phyloP scores from a whole-genome alignment of 352 stramenopile species.

The Globisporangium nagaii region DNA sequence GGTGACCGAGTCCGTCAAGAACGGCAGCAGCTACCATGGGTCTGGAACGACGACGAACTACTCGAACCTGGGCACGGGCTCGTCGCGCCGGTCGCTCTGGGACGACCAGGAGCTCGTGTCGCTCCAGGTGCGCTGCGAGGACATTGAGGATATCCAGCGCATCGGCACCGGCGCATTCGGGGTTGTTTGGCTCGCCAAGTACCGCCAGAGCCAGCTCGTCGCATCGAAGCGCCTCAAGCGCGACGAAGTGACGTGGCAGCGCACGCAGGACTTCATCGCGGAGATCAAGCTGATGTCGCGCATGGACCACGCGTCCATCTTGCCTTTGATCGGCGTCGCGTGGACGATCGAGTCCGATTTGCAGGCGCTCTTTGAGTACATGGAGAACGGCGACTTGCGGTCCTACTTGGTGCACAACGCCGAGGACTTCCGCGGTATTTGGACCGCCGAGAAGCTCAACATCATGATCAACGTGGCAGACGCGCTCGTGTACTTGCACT shows the following conservation, averaged over 20 bases:
- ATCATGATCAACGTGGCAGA: slow-evolving; percentile 30
- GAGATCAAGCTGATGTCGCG: slow-evolving; percentile 68
- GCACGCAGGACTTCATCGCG: slow-evolving; percentile 39
- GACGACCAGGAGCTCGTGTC: slow-evolving; percentile 51
- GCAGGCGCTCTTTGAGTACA: slow-evolving; percentile 66
- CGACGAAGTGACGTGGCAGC: slow-evolving; percentile 34
- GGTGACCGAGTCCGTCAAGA: neutral
- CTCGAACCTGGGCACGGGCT: slow-evolving; percentile 6
- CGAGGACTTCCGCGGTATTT: slow-evolving; percentile 3
- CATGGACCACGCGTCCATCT: slow-evolving; percentile 59
- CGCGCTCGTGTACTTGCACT: slow-evolving; percentile 45
- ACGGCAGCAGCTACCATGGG: neutral
- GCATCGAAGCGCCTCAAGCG: slow-evolving; percentile 47
- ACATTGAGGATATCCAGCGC: slow-evolving; percentile 39
- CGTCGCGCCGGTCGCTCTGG: slow-evolving; percentile 27
- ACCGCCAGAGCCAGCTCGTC: slow-evolving; percentile 27
- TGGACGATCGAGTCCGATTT: slow-evolving; percentile 54
- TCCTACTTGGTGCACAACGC: slow-evolving; percentile 25
- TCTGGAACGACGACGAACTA: slow-evolving; percentile 1
- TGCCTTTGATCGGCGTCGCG: slow-evolving; percentile 57
- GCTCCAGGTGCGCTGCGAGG: slow-evolving; percentile 35
- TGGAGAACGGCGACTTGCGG: slow-evolving; percentile 49
- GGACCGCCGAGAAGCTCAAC: slow-evolving; percentile 31
- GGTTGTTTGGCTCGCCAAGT: slow-evolving; percentile 42
- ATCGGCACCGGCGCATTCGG: slow-evolving; percentile 45